Evolutionary conservation across 495 filamentous ascomycete species (phyloP).

Genomic region (Platismatia glauca): DNA sequence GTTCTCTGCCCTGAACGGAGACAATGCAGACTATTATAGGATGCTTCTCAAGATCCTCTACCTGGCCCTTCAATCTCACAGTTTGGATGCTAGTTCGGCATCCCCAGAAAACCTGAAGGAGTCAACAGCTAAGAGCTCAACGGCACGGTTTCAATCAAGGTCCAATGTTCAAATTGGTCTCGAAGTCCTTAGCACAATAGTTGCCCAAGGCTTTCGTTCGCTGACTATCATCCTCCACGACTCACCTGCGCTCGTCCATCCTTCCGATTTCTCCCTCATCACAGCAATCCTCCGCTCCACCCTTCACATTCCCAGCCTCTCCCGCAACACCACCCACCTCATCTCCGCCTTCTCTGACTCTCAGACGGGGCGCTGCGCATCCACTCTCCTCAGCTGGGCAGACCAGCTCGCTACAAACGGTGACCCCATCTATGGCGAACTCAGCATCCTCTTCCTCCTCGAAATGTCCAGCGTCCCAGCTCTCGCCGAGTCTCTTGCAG

Average conservation of each 20-base stretch:
- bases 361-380: slow-evolving; percentile 65
- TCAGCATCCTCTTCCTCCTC: slow-evolving; percentile 77
- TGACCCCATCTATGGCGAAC: slow-evolving; percentile 91
- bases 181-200: slow-evolving; percentile 63
- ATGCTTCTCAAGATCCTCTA: slow-evolving; percentile 77
- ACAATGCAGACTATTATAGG: slow-evolving; percentile 67
- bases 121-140: slow-evolving; percentile 24
- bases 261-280: slow-evolving; percentile 73
- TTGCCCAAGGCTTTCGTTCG: slow-evolving; percentile 72
- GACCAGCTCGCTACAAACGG: slow-evolving; percentile 63
- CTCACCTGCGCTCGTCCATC: slow-evolving; percentile 42
- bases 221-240: slow-evolving; percentile 67
- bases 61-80: slow-evolving; percentile 62
- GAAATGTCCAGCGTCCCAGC: slow-evolving; percentile 73
- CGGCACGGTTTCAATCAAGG: slow-evolving; percentile 18
- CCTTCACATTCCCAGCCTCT: slow-evolving; percentile 60
- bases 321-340: slow-evolving; percentile 50
- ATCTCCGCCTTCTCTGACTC: slow-evolving; percentile 55
- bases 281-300: slow-evolving; percentile 82
- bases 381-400: slow-evolving; percentile 88
- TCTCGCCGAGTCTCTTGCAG: slow-evolving; percentile 81
- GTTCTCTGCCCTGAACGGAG: slow-evolving; percentile 46
- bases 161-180: slow-evolving; percentile 45
- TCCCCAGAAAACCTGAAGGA: neutral
- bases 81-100: slow-evolving; percentile 9